phyloP scores from a whole-genome alignment of 2,329 filamentous ascomycete genomes.

The Botrytis tulipae region DNA sequence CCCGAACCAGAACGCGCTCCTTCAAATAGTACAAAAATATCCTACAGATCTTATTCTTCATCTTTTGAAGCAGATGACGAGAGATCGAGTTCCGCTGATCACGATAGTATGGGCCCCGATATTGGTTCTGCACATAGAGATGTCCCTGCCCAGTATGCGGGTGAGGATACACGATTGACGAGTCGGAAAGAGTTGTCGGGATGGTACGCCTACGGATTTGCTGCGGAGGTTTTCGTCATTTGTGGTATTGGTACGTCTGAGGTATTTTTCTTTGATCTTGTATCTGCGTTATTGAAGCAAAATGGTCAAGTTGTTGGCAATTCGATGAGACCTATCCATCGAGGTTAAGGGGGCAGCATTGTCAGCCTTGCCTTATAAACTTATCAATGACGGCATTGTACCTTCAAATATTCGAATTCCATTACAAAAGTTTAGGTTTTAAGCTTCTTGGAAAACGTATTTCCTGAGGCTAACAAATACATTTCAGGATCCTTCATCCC shows the following conservation, averaged over 20 bases:
- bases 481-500: conserved; percentile 83
- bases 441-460: not conserved
- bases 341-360: not conserved
- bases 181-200: conserved; percentile 83
- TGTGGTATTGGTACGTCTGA: conserved; percentile 71
- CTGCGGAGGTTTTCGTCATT: conserved; percentile 93
- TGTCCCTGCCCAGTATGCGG: conserved; percentile 57
- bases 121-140: conserved; percentile 36
- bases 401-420: conserved; percentile 10
- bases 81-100: conserved; percentile 46
- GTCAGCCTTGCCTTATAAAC: not conserved
- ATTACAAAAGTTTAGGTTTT: conserved; percentile 16
- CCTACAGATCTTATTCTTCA: conserved; percentile 55
- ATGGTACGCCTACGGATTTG: conserved; percentile 97
- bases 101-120: conserved; percentile 39
- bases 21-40: conserved; percentile 48
- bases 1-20: conserved; percentile 31
- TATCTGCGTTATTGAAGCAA: not conserved
- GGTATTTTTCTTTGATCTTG: conserved; percentile 7
- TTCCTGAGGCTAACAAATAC: conserved; percentile 24
- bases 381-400: conserved; percentile 17
- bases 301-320: not conserved
- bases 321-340: conserved; percentile 1
- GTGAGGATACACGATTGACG: conserved; percentile 86
- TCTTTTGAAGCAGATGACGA: conserved; percentile 72